These are phyloP conservation scores for Arabidopsis suecica DNA, from an alignment of 345 rosid species.

Conservation along the genomic window DNA sequence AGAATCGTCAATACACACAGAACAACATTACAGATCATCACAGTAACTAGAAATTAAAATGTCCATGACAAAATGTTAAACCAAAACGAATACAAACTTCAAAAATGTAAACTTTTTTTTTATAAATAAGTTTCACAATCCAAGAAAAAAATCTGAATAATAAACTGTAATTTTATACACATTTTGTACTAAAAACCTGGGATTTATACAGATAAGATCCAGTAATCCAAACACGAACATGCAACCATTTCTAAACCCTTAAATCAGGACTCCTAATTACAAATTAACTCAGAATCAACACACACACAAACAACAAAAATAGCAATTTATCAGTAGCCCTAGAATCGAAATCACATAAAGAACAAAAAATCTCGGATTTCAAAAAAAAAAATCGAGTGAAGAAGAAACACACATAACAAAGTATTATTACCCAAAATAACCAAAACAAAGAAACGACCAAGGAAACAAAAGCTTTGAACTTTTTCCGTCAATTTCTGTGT, in stretches of 20 bases:
- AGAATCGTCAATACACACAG: conserved; percentile 12
- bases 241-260: conserved; percentile 39
- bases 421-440: conserved; percentile 26
- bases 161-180: conserved; percentile 2
- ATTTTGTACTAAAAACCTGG: background rate
- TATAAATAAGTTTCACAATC: background rate
- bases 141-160: conserved; percentile 7
- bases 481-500: conserved; percentile 32
- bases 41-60: background rate
- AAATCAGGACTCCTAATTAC: conserved; percentile 28
- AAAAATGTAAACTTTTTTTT: background rate
- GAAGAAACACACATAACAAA: background rate
- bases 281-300: conserved; percentile 21
- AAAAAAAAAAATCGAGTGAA: background rate
- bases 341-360: conserved; percentile 5
- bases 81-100: background rate
- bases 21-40: background rate
- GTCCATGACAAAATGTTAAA: background rate
- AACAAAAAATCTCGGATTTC: conserved; percentile 9
- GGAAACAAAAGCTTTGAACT: background rate
- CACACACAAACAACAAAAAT: background rate
- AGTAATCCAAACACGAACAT: conserved; percentile 22
- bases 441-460: background rate
- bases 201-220: conserved; percentile 6
- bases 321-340: conserved; percentile 19